These are phyloP conservation scores for Dictyostelium brefeldianum DNA, from an alignment of 78 protist genomes.

Conservation along the genomic window DNA sequence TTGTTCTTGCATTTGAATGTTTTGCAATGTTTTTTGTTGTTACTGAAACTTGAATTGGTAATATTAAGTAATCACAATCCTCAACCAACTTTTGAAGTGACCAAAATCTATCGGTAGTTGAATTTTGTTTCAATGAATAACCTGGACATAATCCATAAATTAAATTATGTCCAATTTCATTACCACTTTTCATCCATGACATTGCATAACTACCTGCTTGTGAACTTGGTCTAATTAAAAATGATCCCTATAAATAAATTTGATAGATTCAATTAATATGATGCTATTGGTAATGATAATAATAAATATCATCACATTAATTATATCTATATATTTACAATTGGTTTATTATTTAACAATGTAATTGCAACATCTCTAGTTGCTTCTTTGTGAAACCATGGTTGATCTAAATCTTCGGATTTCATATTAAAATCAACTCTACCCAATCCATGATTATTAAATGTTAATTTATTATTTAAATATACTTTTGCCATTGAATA, in stretches of 20 bases:
- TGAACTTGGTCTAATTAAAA: constrained; percentile 81
- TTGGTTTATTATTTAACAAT: constrained; percentile 52
- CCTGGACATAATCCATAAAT: constrained; percentile 82
- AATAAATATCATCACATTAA: too few relatives aligned
- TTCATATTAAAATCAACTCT: constrained; percentile 75
- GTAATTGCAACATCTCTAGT: constrained; percentile 70
- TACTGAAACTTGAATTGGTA: constrained; percentile 27
- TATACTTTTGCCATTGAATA: constrained; percentile 68
- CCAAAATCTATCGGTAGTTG: constrained; percentile 64
- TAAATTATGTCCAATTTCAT: constrained; percentile 71
- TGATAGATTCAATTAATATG: too few relatives aligned
- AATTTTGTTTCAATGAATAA: constrained; percentile 66
- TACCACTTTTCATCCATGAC: constrained; percentile 71
- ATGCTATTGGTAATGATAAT: too few relatives aligned
- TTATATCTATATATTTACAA: background rate
- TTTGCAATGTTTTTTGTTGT: constrained; percentile 47
- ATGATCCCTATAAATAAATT: constrained; percentile 49
- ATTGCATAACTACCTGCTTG: constrained; percentile 81
- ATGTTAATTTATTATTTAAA: constrained; percentile 42
- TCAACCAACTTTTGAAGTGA: constrained; percentile 69
- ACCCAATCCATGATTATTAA: constrained; percentile 50
- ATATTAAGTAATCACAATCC: constrained; percentile 49
- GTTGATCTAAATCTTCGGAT: constrained; percentile 73
- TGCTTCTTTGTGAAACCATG: constrained; percentile 80
- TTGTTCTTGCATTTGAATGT: constrained; percentile 57